A percentile compares a stretch with the other conserved stretches of the same genome.
These are phyloP conservation scores for Yarrowia phangngaensis DNA, from an alignment of 805 yeast species.

Conservation along the genomic window DNA sequence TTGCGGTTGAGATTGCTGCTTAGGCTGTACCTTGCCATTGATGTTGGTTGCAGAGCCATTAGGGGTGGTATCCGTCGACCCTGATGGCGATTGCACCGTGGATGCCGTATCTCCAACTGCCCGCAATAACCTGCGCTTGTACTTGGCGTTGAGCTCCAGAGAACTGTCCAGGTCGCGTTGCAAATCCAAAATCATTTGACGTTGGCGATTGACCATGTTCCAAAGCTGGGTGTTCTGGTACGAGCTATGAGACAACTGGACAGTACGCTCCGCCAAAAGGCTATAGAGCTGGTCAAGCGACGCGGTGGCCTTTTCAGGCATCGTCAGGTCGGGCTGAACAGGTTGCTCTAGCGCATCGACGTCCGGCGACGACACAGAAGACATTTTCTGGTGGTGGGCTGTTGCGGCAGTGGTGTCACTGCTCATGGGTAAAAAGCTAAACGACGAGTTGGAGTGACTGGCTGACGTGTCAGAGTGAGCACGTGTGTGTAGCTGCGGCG, in stretches of 20 bases:
- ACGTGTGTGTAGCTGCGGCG: neutral
- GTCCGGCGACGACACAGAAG: constrained; percentile 11
- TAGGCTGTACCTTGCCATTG: neutral
- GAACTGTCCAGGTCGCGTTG: constrained; percentile 31
- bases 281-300: constrained; percentile 26
- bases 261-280: constrained; percentile 29
- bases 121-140: constrained; percentile 1
- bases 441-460: constrained; percentile 14
- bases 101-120: neutral
- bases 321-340: constrained; percentile 15
- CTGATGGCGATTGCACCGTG: no score
- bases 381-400: constrained; percentile 2
- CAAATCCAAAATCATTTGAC: constrained; percentile 32
- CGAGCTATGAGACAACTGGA: constrained; percentile 30
- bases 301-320: constrained; percentile 23
- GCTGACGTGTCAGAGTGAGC: constrained; percentile 3
- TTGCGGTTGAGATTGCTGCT: neutral
- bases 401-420: no score
- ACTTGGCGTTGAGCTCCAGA: constrained; percentile 28
- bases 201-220: constrained; percentile 32
- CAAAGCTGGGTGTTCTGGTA: constrained; percentile 33
- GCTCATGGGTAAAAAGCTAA: neutral
- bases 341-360: constrained; percentile 19
- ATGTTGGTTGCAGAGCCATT: no score
- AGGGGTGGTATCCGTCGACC: no score